Conservation (phyloP, 108 stramenopile genomes). For the Nannochloropsis oceanica region DNA sequence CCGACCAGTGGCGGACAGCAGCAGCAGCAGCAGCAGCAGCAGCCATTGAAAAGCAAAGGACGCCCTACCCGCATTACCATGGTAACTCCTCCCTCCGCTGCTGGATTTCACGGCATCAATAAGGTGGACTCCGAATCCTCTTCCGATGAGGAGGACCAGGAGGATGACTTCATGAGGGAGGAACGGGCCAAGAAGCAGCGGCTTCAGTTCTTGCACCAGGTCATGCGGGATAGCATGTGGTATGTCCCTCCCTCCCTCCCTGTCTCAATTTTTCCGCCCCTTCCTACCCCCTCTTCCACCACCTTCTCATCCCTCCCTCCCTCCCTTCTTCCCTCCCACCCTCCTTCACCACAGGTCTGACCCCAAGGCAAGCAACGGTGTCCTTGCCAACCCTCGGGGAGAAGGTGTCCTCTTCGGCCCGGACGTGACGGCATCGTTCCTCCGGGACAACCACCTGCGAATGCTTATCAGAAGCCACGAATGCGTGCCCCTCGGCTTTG, state of each 20-base stretch:
- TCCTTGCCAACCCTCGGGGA: slow-evolving; percentile 22
- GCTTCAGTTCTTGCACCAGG: background rate
- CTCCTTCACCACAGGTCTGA: too few relatives aligned
- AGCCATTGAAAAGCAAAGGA: too few relatives aligned
- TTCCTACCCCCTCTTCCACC: too few relatives aligned
- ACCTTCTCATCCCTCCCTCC: too few relatives aligned
- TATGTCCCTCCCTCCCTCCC: too few relatives aligned
- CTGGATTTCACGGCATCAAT: too few relatives aligned
- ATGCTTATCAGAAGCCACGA: slow-evolving; percentile 49
- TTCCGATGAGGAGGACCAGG: background rate
- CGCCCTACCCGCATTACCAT: too few relatives aligned
- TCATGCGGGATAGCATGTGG: background rate
- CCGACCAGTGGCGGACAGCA: too few relatives aligned
- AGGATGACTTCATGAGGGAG: background rate
- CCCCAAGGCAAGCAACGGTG: background rate
- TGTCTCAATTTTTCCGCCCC: too few relatives aligned
- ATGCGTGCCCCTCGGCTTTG: slow-evolving; percentile 45
- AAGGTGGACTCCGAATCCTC: background rate
- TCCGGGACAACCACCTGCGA: slow-evolving; percentile 32
- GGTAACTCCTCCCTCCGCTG: too few relatives aligned
- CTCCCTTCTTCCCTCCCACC: too few relatives aligned
- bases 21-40: too few relatives aligned
- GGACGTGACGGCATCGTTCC: slow-evolving; percentile 39
- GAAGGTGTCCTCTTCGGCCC: slow-evolving; percentile 46
- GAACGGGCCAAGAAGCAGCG: background rate